These are phyloP conservation scores for Periconia sp. DNA, from an alignment of 2,329 filamentous ascomycete genomes.

Conservation along the genomic window DNA sequence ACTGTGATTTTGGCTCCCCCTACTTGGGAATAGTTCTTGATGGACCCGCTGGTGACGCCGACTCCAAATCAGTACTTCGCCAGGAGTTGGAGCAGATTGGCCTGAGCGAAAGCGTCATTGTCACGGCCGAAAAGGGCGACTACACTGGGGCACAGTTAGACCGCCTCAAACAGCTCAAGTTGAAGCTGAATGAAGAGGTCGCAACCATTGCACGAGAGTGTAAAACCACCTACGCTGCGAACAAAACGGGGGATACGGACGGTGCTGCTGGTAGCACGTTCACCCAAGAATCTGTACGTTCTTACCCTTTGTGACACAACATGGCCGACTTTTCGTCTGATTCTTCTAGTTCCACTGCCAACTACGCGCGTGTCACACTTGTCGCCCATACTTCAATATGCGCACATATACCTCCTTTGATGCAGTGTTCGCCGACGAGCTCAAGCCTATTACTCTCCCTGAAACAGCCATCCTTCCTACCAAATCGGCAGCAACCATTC, in stretches of 20 bases:
- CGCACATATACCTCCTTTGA: slow-evolving; percentile 50
- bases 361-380: slow-evolving; percentile 53
- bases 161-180: slow-evolving; percentile 35
- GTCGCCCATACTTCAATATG: slow-evolving; percentile 53
- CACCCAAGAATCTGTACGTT: slow-evolving; percentile 17
- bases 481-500: slow-evolving; percentile 38
- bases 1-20: slow-evolving; percentile 35
- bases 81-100: slow-evolving; percentile 30
- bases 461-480: slow-evolving; percentile 38
- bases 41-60: not conserved
- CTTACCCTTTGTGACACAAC: not conserved
- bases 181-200: slow-evolving; percentile 30
- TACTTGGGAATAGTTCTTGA: not conserved
- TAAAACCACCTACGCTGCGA: slow-evolving; percentile 18
- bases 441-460: slow-evolving; percentile 32
- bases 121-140: slow-evolving; percentile 32
- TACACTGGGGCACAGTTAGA: slow-evolving; percentile 37
- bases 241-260: slow-evolving; percentile 15
- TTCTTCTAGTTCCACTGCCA: slow-evolving; percentile 32
- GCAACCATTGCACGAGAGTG: slow-evolving; percentile 19
- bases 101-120: slow-evolving; percentile 38
- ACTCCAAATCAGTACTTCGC: slow-evolving; percentile 23
- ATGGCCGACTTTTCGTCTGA: not conserved
- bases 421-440: slow-evolving; percentile 42
- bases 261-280: slow-evolving; percentile 18